A percentile compares a stretch with the other conserved stretches of the same genome.
These are phyloP conservation scores for Tephrocybe sp. DNA, from an alignment of 768 basidiomycete species.

Conservation along the genomic window DNA sequence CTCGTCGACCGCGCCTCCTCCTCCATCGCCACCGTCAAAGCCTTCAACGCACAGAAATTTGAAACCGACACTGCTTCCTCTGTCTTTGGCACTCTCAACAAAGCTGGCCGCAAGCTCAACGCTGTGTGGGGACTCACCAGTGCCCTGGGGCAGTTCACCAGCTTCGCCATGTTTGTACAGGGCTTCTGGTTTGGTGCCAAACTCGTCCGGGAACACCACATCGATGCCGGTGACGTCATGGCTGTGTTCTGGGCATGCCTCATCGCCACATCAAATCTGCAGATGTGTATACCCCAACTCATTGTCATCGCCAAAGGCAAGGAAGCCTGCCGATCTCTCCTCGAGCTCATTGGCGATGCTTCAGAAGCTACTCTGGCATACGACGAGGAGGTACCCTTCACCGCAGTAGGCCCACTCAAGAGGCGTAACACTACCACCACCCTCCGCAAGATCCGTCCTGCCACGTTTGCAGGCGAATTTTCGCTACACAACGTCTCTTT, in stretches of 20 bases:
- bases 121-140: slow-evolving; percentile 75
- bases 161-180: slow-evolving; percentile 93
- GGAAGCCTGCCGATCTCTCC: slow-evolving; percentile 68
- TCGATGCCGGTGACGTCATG: slow-evolving; percentile 79
- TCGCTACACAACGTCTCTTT: slow-evolving; percentile 74
- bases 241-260: slow-evolving; percentile 98
- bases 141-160: slow-evolving; percentile 74
- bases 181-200: slow-evolving; percentile 96
- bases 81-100: slow-evolving; percentile 44
- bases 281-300: slow-evolving; percentile 82
- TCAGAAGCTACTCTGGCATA: slow-evolving; percentile 20
- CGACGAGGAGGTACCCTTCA: slow-evolving; percentile 3
- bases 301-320: slow-evolving; percentile 83
- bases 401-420: slow-evolving; percentile 23
- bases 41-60: slow-evolving; percentile 73
- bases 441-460: slow-evolving; percentile 68
- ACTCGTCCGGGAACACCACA: slow-evolving; percentile 77
- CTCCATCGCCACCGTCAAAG: slow-evolving; percentile 89
- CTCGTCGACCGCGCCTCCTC: slow-evolving; percentile 75
- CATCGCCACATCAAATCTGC: slow-evolving; percentile 84
- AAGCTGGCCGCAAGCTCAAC: slow-evolving; percentile 53
- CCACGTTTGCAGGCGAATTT: slow-evolving; percentile 71
- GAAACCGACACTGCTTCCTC: slow-evolving; percentile 44
- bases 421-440: slow-evolving; percentile 35
- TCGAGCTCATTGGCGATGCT: slow-evolving; percentile 57